phyloP scores from a whole-genome alignment of 1,284 basidiomycete species.

The Phaffia rhodozyma region DNA sequence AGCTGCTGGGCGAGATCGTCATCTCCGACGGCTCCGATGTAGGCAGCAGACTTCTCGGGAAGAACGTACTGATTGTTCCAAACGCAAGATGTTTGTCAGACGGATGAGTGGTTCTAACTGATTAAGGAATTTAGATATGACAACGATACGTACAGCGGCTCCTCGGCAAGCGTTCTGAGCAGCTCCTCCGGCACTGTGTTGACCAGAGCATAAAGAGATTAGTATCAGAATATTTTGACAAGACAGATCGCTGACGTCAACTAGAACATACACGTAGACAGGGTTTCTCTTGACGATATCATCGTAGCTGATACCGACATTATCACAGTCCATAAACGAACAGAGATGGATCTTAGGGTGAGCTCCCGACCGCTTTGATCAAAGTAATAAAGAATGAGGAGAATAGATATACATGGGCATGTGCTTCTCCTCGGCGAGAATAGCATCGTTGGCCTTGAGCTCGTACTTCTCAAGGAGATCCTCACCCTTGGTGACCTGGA shows the following conservation, averaged over 20 bases:
- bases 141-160: slow-evolving; percentile 62
- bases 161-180: slow-evolving; percentile 93
- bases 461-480: slow-evolving; percentile 78
- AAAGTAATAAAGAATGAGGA: background rate
- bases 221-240: no score
- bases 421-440: slow-evolving; percentile 85
- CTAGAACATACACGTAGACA: slow-evolving; percentile 39
- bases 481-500: slow-evolving; percentile 66
- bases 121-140: slow-evolving; percentile 6
- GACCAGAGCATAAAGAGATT: no score
- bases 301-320: slow-evolving; percentile 56
- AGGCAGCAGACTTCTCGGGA: slow-evolving; percentile 81
- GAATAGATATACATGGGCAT: slow-evolving; percentile 26
- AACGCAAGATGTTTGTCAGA: background rate
- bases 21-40: slow-evolving; percentile 86
- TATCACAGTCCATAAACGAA: background rate
- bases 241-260: no score
- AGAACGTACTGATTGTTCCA: slow-evolving; percentile 58
- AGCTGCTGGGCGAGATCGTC: slow-evolving; percentile 85
- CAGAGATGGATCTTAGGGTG: background rate
- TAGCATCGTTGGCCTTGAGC: slow-evolving; percentile 91
- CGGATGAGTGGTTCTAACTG: background rate
- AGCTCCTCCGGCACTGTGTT: slow-evolving; percentile 90
- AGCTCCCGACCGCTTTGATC: background rate
- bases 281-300: slow-evolving; percentile 68